Base-by-base conservation (phyloP, 345 rosid genomes). In the Excoecaria agallocha region DNA sequence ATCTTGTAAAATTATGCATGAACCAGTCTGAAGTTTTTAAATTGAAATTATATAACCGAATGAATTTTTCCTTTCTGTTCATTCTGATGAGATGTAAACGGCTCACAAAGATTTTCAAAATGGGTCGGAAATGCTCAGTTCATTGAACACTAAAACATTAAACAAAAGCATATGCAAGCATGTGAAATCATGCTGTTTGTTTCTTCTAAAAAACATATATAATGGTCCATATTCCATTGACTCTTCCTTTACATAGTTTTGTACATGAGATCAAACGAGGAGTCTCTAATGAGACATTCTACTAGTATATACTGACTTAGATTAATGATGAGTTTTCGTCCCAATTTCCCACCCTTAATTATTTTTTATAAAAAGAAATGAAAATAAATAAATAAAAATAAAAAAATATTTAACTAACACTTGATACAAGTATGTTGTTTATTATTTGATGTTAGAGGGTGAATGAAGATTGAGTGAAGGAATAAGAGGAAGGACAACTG, bases 241-340 rank as follows among this genome's bases (percentile, higher is more conserved):
- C n/a, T n/a, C n/a, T n/a, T n/a, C n/a, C n/a, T n/a, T n/a, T n/a
- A 12, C 20, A 62, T 71, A 77, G 81, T 76, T 76, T 80, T 78
- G 75, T 0, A 46, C 5, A 19, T 10, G n/a, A 11, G 1, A 19
- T n/a, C 8, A 4, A 30, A 30, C 30, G 30, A 30, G 30, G 30
- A 30, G 30, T 30, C 30, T 30, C 30, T 2, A 30, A 30, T 30
- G 30, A 30, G 30, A 30, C 30, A 30, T 30, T 30, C 30, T 30
- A 30, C 1, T 30, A 30, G 30, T 30, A 30, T 30, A 30, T n/a
- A n/a, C 30, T 30, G 2, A 30, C 1, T 30, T 30, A 2, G 30
- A 30, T 30, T 30, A 30, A 30, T 30, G 30, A 30, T 0, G 30
- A 30, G 2, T 30, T 30, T 2, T 30, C 30, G 30, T n/a, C n/a